Base-by-base conservation (phyloP, 306 rosid genomes). In the Amphicarpaea edgeworthii region DNA sequence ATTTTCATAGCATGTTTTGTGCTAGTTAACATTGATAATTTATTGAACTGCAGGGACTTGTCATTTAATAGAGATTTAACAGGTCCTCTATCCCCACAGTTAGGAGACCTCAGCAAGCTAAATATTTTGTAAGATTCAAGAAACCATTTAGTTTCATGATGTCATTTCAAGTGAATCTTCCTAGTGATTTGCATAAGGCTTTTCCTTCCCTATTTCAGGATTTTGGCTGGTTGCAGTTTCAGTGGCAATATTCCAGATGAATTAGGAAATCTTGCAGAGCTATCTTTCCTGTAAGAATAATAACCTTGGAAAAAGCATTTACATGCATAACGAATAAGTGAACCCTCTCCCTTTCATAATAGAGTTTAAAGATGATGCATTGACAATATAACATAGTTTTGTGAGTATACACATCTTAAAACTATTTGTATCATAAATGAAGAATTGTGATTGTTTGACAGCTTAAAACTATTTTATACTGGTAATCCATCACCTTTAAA, bases 161-260 rank as follows among this genome's bases (percentile, higher is more conserved):
- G 17, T 66, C 75, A 37, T 72, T 17, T 55, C 62, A 80, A 47
- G 19, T 60, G 41, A 49, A 67, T 32, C 26, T 55, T 64, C 11
- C 11, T 55, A 63, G 62, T 32, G 15, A 57, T 41, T 32, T 41
- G 8, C 70, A 28, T 67, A 3, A 42, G 0, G 66, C 49, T 41
- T 41, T 58, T 84, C 21, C 40, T 64, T 69, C 40, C n/a, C 6
- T 76, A 19, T 58, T 77, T 79, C 83, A 95, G 99, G 87, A 90
- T 92, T 79, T 88, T 95, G 80, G 97, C 97, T 72, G 97, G 97
- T 30, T 95, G 99, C 66, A 6, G 92, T 75, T 95, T 95, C 84
- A 90, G 83, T 82, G 97, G 99, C 50, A 82, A 24, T 49, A 89
- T 95, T 70, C 99, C 99, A 30, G 85, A 87, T 69, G 89, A 85